Evolutionary conservation across 2,329 filamentous ascomycete genomes (phyloP), one percentile per base, ranked within the genome.

Genomic region (Hypoxylon sp.): DNA sequence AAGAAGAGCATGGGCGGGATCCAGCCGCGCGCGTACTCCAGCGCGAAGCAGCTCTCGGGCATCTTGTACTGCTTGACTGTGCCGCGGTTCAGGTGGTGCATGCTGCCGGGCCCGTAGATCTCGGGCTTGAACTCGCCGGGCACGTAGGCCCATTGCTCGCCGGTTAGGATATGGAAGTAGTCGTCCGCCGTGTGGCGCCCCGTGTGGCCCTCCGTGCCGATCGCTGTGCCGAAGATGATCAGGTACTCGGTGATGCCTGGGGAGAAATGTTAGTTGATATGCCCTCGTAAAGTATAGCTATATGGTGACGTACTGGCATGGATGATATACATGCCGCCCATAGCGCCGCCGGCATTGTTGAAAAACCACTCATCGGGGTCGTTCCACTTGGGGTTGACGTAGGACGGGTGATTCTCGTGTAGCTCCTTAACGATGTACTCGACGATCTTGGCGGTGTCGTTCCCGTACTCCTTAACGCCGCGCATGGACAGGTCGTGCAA

Each of bases 1-100:
- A 97, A 97, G 78, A 91, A 91, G 54, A 97, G 83, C 94, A 97
- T 97, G 62, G 91, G 91, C 48, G 94, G 94, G 79, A 97, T 96
- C 92, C 93, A 97, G 69, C 94, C 93, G 71, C 90, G 85, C 48
- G 92, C 92, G 79, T 94, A 92, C 84, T 95, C 92, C 72, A 96
- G 85, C 56, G 92, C 92, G 80, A 93, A 94, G 83, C 91, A 94
- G 64, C 81, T 83, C 52, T 86, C 85, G 67, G 91, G 88, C 90
- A 94, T 93, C 81, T 87, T 89, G 82, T 95, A 95, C 85, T 96
- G 92, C 85, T 93, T 93, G 64, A 90, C 90, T 63, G 83, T 81
- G 71, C 92, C 92, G 67, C 91, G 87, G 68, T 73, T 83, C 72
- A 95, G 83, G 83, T 92, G 89, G 82, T 96, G 90, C 70, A 93